Conservation (phyloP, 306 rosid species). For the Notholithocarpus densiflorus region DNA sequence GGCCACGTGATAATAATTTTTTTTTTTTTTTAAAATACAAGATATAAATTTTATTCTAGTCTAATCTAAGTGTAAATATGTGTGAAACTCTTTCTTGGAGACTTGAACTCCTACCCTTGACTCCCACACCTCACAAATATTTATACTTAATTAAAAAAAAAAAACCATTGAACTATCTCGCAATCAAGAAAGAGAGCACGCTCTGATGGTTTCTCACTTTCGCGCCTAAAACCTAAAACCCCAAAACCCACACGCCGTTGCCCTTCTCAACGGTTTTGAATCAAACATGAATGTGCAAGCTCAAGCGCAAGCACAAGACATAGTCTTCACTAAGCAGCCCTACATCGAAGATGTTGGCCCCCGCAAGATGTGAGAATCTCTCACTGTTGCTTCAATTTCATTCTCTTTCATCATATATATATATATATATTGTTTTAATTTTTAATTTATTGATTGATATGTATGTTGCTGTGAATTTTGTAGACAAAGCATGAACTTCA, state of each 20-base stretch:
- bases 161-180: too few species aligned
- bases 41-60: too few species aligned
- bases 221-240: neutral
- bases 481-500: constrained; percentile 66
- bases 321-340: constrained; percentile 69
- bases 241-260: neutral
- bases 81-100: too few species aligned
- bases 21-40: too few species aligned
- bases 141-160: too few species aligned
- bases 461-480: constrained; percentile 14
- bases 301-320: constrained; percentile 37
- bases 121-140: too few species aligned
- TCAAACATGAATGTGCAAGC: constrained; percentile 25
- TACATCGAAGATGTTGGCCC: constrained; percentile 73
- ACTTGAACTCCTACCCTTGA: too few species aligned
- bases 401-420: neutral
- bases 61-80: too few species aligned
- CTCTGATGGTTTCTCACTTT: too few species aligned
- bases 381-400: neutral
- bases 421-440: neutral
- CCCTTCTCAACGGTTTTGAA: neutral
- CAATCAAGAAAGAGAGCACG: too few species aligned
- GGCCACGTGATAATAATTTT: too few species aligned
- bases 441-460: neutral
- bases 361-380: constrained; percentile 46